A percentile compares a stretch with the other conserved stretches of the same genome.
These are phyloP conservation scores for Salix caprea DNA, from an alignment of 345 rosid species.

Conservation along the genomic window DNA sequence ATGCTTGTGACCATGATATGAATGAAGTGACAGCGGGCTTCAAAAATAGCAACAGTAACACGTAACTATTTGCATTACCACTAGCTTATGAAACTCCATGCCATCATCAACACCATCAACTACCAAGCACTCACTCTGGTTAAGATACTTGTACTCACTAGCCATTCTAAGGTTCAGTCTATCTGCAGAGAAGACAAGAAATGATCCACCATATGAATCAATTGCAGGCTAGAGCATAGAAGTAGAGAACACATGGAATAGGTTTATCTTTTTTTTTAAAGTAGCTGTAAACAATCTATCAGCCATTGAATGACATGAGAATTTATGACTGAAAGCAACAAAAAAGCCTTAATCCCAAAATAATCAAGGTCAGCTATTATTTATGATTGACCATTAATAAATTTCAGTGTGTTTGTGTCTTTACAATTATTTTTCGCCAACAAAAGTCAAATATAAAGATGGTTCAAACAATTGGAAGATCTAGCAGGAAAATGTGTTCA, in stretches of 20 bases:
- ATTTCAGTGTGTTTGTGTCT: neutral
- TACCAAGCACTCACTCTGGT: slow-evolving; percentile 76
- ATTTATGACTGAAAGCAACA: neutral
- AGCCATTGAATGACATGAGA: neutral
- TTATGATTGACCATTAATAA: neutral
- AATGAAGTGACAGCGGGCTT: slow-evolving; percentile 2
- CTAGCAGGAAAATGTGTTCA: neutral
- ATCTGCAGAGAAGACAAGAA: slow-evolving; percentile 44
- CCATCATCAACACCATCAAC: slow-evolving; percentile 77
- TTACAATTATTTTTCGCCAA: neutral
- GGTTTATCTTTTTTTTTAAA: slow-evolving; percentile 1
- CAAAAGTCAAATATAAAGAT: neutral
- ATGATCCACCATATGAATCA: slow-evolving; percentile 1
- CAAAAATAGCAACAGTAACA: neutral
- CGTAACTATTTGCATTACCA: slow-evolving; percentile 45
- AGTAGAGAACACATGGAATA: neutral
- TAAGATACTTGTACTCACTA: slow-evolving; percentile 73
- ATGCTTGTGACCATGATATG: neutral
- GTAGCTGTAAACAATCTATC: neutral
- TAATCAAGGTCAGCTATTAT: neutral
- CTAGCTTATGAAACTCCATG: slow-evolving; percentile 54
- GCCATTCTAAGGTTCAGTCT: slow-evolving; percentile 72
- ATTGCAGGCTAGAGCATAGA: neutral
- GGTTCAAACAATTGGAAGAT: neutral
- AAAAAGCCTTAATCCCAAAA: neutral